These are phyloP conservation scores for Monosporascus sp. DNA, from an alignment of 2,329 filamentous ascomycete genomes.

Conservation along the genomic window DNA sequence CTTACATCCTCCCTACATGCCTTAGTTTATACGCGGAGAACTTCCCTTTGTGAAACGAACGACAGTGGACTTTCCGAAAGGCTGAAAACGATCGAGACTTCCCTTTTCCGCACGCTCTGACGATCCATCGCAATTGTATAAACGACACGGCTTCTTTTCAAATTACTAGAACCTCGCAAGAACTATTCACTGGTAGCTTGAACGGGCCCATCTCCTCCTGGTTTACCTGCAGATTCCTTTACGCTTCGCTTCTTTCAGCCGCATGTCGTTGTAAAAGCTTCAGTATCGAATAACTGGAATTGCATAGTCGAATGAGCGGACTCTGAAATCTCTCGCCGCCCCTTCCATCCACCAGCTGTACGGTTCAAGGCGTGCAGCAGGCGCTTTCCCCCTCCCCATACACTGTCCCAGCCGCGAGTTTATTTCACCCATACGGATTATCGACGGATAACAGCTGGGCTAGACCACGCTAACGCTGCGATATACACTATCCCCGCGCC, in stretches of 20 bases:
- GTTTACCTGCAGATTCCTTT: not conserved
- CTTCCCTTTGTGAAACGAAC: not conserved
- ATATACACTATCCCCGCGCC: not conserved
- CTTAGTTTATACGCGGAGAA: not conserved
- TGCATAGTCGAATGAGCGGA: not conserved
- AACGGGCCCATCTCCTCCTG: not conserved
- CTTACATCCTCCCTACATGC: not conserved
- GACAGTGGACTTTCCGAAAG: not conserved
- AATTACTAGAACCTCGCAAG: not conserved
- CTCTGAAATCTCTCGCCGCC: not conserved
- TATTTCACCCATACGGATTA: no score
- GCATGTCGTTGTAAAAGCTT: not conserved
- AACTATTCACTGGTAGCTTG: not conserved
- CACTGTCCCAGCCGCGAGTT: not conserved
- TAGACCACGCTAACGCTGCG: not conserved
- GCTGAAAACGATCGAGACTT: not conserved
- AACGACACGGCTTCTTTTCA: not conserved
- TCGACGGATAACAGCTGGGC: not conserved
- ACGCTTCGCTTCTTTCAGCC: not conserved
- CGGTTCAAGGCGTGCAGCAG: not conserved
- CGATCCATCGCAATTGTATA: not conserved
- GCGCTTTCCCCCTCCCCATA: not conserved
- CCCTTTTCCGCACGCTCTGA: not conserved
- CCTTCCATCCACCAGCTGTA: not conserved
- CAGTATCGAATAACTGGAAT: not conserved